phyloP scores from a whole-genome alignment of 1,139 yeast genomes.

The Pichia sp. region DNA sequence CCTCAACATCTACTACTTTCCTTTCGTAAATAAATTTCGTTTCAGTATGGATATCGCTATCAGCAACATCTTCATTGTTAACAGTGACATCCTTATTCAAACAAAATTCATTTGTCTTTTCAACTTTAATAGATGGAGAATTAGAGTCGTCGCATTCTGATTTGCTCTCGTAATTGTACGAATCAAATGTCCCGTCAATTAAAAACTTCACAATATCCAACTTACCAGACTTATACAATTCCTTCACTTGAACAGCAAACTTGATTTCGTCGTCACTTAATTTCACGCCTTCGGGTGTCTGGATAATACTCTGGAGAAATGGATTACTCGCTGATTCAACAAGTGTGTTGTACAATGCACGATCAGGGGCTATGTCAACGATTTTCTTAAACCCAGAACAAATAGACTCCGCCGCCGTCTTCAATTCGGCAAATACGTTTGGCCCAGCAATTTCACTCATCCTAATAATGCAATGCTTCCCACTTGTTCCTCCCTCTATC shows the following conservation, averaged over 20 bases:
- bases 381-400: constrained; percentile 48
- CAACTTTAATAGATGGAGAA: too few relatives aligned
- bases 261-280: constrained; percentile 36
- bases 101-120: too few relatives aligned
- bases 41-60: too few relatives aligned
- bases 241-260: constrained; percentile 52
- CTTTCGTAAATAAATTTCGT: too few relatives aligned
- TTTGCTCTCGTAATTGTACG: too few relatives aligned
- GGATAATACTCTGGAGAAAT: constrained; percentile 16
- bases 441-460: background rate
- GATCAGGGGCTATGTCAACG: constrained; percentile 48
- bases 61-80: background rate
- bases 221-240: constrained; percentile 41
- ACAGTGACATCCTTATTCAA: too few relatives aligned
- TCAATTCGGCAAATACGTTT: constrained; percentile 6
- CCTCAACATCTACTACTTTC: too few relatives aligned
- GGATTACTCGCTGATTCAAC: constrained; percentile 16
- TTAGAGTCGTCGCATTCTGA: too few relatives aligned
- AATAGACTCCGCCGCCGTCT: constrained; percentile 28
- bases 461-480: background rate
- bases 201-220: constrained; percentile 29
- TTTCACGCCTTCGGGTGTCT: constrained; percentile 2
- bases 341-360: constrained; percentile 36
- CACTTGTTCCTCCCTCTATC: background rate
- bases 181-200: constrained; percentile 18